Conservation (phyloP, 2,329 filamentous ascomycete species). For the Seiridium unicorne region DNA sequence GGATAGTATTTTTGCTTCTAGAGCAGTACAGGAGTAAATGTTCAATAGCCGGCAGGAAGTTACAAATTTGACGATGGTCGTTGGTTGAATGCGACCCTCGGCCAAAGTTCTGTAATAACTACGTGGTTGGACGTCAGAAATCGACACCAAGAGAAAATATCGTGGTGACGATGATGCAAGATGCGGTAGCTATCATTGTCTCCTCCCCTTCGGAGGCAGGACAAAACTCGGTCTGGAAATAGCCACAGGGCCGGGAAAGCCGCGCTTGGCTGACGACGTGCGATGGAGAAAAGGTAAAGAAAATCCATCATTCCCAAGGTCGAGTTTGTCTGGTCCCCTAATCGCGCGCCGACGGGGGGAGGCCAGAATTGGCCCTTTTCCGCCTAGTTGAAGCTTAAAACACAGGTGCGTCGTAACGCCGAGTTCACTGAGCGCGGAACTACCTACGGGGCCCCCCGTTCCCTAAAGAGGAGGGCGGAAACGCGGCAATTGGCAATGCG, state of each 20-base stretch:
- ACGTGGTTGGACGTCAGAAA: too few relatives aligned
- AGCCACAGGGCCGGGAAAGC: neutral
- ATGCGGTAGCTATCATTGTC: too few relatives aligned
- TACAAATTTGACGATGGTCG: too few relatives aligned
- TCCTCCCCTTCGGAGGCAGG: neutral
- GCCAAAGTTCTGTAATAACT: too few relatives aligned
- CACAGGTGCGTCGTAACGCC: neutral
- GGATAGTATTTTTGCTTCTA: too few relatives aligned
- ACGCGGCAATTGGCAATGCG: neutral
- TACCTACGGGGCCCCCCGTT: neutral
- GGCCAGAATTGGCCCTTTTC: neutral
- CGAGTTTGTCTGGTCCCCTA: neutral
- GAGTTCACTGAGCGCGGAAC: neutral
- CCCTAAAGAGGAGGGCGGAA: neutral
- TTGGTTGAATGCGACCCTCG: too few relatives aligned
- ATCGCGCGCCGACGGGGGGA: neutral
- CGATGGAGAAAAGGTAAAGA: neutral
- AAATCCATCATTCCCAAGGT: neutral
- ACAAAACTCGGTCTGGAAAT: constrained; percentile 1
- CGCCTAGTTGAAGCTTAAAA: neutral
- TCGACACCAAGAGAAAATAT: neutral
- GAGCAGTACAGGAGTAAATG: too few relatives aligned
- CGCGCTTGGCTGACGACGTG: constrained; percentile 1
- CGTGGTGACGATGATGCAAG: neutral
- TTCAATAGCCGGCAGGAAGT: too few relatives aligned